Conservation (phyloP, 768 basidiomycete species). For the Amanita jacksonii region DNA sequence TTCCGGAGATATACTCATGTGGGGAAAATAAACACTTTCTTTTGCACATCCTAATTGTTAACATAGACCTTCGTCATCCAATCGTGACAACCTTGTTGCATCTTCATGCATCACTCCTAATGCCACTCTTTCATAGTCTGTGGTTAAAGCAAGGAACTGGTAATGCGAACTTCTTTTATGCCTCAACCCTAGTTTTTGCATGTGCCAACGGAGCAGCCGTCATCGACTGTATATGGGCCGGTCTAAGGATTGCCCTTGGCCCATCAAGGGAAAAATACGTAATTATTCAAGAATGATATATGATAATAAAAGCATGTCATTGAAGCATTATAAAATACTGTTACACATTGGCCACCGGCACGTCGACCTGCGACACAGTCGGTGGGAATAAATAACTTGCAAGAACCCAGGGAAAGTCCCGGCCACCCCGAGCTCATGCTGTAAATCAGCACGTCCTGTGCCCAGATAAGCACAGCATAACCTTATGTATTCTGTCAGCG, state of each 20-base stretch:
- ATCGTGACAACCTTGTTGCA: constrained; percentile 78
- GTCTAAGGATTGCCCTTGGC: constrained; percentile 67
- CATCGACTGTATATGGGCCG: constrained; percentile 76
- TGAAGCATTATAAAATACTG: background rate
- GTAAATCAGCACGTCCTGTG: no score
- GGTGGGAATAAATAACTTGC: background rate
- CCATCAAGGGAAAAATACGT: constrained; percentile 39
- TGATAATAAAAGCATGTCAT: no score
- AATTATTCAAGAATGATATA: constrained; percentile 49
- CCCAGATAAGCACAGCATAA: background rate
- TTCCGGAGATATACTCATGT: constrained; percentile 82
- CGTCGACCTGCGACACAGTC: background rate
- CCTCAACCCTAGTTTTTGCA: constrained; percentile 89
- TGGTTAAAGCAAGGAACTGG: constrained; percentile 91
- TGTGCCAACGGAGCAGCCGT: constrained; percentile 78
- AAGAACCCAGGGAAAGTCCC: background rate
- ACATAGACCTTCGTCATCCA: constrained; percentile 72
- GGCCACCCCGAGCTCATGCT: background rate
- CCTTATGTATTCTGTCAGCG: no score
- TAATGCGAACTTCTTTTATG: constrained; percentile 98
- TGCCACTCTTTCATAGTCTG: constrained; percentile 85
- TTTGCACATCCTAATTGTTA: constrained; percentile 4
- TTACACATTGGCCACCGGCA: background rate
- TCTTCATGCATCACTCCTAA: constrained; percentile 71
- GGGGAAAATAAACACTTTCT: constrained; percentile 18